Evolutionary conservation across 2,329 filamentous ascomycete genomes (phyloP).

Genomic region (Claviceps sp.): DNA sequence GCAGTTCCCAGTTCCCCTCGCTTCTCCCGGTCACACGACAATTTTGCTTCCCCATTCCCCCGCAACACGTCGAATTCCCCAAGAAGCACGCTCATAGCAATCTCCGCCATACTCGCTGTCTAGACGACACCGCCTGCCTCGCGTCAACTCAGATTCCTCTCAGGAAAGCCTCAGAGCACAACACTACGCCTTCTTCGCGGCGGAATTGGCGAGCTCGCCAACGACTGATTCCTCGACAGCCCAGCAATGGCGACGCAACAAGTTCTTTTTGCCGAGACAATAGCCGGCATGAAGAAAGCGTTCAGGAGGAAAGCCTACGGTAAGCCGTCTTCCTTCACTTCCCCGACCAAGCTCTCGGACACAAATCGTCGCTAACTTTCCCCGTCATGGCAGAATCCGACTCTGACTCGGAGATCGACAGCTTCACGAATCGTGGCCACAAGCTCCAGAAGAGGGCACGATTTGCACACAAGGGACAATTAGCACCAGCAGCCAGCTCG

Average conservation of each 20-base stretch:
- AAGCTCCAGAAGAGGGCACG: conserved; percentile 66
- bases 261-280: conserved; percentile 50
- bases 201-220: not conserved
- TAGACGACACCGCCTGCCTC: not conserved
- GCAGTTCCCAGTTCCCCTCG: not conserved
- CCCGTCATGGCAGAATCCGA: conserved; percentile 49
- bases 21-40: not conserved
- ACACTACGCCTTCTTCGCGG: not conserved
- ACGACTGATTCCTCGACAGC: not conserved
- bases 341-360: not conserved
- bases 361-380: conserved; percentile 9
- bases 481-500: conserved; percentile 52
- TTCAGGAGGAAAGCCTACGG: conserved; percentile 51
- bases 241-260: conserved; percentile 37
- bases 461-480: conserved; percentile 56
- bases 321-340: conserved; percentile 16
- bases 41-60: not conserved
- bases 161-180: not conserved
- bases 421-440: conserved; percentile 60
- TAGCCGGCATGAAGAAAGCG: conserved; percentile 54
- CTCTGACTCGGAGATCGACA: conserved; percentile 58
- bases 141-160: not conserved
- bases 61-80: not conserved
- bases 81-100: not conserved
- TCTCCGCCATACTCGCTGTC: not conserved